Evolutionary conservation across 768 basidiomycete genomes (phyloP).

Genomic region (Lactarius indigo): DNA sequence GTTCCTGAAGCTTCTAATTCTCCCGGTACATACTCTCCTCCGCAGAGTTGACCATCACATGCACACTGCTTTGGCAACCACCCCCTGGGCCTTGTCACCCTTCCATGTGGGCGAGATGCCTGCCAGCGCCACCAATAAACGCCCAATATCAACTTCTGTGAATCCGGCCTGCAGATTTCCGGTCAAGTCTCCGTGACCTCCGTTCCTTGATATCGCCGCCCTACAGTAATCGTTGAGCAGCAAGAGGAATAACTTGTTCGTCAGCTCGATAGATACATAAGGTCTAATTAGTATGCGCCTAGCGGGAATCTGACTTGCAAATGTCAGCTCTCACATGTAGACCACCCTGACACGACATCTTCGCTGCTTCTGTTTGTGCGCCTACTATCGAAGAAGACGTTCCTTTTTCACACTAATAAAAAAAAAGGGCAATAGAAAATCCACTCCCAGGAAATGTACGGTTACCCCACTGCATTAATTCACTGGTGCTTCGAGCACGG

Average conservation of each 20-base stretch:
- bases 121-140: not conserved
- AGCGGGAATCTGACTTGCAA: not conserved
- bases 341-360: not conserved
- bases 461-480: not conserved
- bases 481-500: not conserved
- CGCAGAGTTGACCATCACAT: not conserved
- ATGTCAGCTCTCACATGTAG: not conserved
- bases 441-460: not conserved
- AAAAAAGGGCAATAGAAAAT: not conserved
- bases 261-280: not conserved
- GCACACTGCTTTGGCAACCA: not conserved
- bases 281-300: not conserved
- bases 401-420: not conserved
- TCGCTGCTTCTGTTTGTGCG: not conserved
- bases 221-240: not conserved
- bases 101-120: not conserved
- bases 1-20: not conserved
- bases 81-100: not conserved
- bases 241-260: not conserved
- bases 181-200: not conserved
- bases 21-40: not conserved
- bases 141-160: not conserved
- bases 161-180: not conserved
- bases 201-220: slow-evolving; percentile 11
- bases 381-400: not conserved